These are phyloP conservation scores for Neospora caninum DNA, from an alignment of 169 alveolate species.

Conservation along the genomic window DNA sequence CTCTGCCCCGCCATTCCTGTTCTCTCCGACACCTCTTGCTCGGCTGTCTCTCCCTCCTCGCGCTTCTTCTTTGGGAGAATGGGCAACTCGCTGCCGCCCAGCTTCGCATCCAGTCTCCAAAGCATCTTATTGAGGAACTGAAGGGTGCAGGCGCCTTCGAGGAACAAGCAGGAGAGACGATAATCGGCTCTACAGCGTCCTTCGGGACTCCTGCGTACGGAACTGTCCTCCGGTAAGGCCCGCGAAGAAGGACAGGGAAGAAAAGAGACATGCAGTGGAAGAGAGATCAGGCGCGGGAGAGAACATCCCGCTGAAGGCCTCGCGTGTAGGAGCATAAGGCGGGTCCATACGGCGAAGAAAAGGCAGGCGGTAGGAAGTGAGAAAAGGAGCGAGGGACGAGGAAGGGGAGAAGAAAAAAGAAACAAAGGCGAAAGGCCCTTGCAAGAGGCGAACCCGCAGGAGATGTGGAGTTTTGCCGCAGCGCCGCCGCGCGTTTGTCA, in stretches of 20 bases:
- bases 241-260: not conserved
- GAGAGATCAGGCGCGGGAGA: not conserved
- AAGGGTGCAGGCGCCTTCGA: conserved; percentile 7
- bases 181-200: conserved; percentile 64
- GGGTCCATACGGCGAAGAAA: too few species aligned
- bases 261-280: not conserved
- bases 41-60: not conserved
- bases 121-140: conserved; percentile 43
- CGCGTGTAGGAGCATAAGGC: too few species aligned
- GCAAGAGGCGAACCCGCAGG: too few species aligned
- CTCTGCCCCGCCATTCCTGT: too few species aligned
- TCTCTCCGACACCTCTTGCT: not conserved
- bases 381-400: too few species aligned
- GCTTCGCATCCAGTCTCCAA: conserved; percentile 50
- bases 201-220: conserved; percentile 66
- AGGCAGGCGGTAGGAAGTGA: too few species aligned
- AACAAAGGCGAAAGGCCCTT: too few species aligned
- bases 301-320: not conserved
- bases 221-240: conserved; percentile 40
- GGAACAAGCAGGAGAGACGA: conserved; percentile 15
- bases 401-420: too few species aligned
- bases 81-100: not conserved
- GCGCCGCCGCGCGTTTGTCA: too few species aligned
- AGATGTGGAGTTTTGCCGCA: too few species aligned
- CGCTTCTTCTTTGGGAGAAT: not conserved